Evolutionary conservation across 192 early-diverging fungal species (phyloP).

Genomic region (Coemansia sp.): DNA sequence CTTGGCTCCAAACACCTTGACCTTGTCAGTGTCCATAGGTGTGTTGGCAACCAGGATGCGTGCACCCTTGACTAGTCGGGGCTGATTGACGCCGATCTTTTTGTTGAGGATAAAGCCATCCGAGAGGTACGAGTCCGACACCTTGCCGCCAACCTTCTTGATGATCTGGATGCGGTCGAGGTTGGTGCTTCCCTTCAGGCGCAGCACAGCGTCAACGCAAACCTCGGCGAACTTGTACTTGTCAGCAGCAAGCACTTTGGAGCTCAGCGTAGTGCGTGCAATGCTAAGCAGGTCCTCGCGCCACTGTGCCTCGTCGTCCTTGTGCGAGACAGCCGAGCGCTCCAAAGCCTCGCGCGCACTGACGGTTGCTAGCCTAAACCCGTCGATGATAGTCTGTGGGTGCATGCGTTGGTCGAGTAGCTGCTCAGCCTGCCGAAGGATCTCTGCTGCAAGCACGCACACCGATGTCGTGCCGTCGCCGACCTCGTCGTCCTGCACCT

Average conservation of each 20-base stretch:
- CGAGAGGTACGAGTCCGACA: constrained; percentile 94
- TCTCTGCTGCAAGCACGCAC: constrained; percentile 94
- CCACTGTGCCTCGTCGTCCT: constrained; percentile 68
- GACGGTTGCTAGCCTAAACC: constrained; percentile 85
- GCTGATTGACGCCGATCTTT: constrained; percentile 98
- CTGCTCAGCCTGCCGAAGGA: constrained; percentile 90
- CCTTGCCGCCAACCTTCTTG: constrained; percentile 95
- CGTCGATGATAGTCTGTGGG: constrained; percentile 96
- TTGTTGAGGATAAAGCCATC: constrained; percentile 99
- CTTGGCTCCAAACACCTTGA: constrained; percentile 99
- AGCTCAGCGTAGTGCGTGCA: constrained; percentile 94
- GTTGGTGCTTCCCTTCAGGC: constrained; percentile 95
- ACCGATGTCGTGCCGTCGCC: constrained; percentile 99
- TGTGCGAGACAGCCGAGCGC: constrained; percentile 77
- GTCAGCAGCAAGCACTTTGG: constrained; percentile 94
- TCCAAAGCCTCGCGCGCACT: constrained; percentile 86
- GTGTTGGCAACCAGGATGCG: constrained; percentile 98
- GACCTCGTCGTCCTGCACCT: constrained; percentile 99
- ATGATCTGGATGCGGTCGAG: constrained; percentile 99
- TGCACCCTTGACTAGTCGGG: constrained; percentile 94
- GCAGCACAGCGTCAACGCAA: constrained; percentile 95
- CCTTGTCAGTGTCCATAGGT: constrained; percentile 99
- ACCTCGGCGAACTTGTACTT: constrained; percentile 96
- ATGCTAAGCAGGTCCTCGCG: constrained; percentile 94
- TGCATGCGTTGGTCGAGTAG: constrained; percentile 94